A percentile compares a stretch with the other conserved stretches of the same genome.
These are phyloP conservation scores for Apiospora arundinis DNA, from an alignment of 2,329 filamentous ascomycete species.

Conservation along the genomic window DNA sequence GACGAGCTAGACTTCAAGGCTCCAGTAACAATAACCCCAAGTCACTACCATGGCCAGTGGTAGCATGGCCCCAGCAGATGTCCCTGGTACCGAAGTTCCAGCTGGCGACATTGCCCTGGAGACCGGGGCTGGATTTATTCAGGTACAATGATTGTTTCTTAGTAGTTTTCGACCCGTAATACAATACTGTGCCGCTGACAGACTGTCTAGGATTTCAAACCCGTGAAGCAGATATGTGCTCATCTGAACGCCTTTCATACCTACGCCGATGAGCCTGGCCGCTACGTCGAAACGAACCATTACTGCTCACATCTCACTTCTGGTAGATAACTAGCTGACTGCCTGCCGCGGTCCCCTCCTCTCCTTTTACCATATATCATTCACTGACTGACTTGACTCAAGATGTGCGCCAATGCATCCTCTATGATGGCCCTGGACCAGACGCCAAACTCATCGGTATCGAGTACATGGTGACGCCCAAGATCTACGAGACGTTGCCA, in stretches of 20 bases:
- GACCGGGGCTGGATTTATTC: conserved; percentile 64
- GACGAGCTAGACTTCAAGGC: neutral
- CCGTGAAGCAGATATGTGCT: conserved; percentile 77
- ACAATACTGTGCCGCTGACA: neutral
- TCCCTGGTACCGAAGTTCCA: conserved; percentile 57
- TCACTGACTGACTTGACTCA: conserved; percentile 26
- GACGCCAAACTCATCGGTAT: conserved; percentile 80
- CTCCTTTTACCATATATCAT: neutral
- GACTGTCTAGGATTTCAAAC: conserved; percentile 64
- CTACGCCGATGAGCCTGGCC: conserved; percentile 74
- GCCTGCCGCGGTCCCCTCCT: neutral
- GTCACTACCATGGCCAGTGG: conserved; percentile 22
- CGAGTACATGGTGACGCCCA: conserved; percentile 84
- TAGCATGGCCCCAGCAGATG: conserved; percentile 31
- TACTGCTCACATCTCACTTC: conserved; percentile 82
- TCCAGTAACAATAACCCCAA: neutral
- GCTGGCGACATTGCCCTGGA: conserved; percentile 64
- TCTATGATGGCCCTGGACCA: conserved; percentile 75
- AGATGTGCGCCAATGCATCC: conserved; percentile 83
- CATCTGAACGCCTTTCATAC: conserved; percentile 88
- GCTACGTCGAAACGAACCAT: conserved; percentile 79
- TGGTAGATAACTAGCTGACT: conserved; percentile 41
- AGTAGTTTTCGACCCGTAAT: neutral
- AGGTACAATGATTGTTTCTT: conserved; percentile 46
- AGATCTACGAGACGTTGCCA: conserved; percentile 70